These are phyloP conservation scores for Jamesozyma hellenica DNA, from an alignment of 805 yeast species.

Conservation along the genomic window DNA sequence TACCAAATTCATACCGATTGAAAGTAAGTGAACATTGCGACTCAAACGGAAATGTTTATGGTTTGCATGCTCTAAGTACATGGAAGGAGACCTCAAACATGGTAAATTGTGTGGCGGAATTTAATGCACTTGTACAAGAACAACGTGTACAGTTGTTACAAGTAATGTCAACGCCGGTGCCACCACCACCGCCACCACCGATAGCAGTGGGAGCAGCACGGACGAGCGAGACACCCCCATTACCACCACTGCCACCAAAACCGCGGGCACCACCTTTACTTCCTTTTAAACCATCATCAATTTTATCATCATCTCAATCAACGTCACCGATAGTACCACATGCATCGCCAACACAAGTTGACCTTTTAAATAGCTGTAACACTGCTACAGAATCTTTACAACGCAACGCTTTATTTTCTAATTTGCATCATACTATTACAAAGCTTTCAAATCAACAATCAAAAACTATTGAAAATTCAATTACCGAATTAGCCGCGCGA, in stretches of 20 bases:
- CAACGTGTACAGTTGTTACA: not conserved
- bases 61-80: slow-evolving; percentile 49
- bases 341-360: too few relatives aligned
- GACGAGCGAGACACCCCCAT: too few relatives aligned
- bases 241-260: slow-evolving; percentile 10
- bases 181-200: not conserved
- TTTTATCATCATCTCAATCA: not conserved
- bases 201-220: not conserved
- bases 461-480: not conserved
- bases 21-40: slow-evolving; percentile 60
- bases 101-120: not conserved
- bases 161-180: not conserved
- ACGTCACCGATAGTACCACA: too few relatives aligned
- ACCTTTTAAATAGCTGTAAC: too few relatives aligned
- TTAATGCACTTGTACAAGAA: not conserved
- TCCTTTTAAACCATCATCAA: slow-evolving; percentile 7
- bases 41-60: slow-evolving; percentile 55
- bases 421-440: not conserved
- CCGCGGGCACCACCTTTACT: not conserved
- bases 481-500: not conserved
- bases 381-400: too few relatives aligned
- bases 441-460: not conserved
- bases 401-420: not conserved
- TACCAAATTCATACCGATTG: slow-evolving; percentile 35
- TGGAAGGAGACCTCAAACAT: slow-evolving; percentile 36